These are phyloP conservation scores for Phaffia australis DNA, from an alignment of 768 basidiomycete species.

Conservation along the genomic window DNA sequence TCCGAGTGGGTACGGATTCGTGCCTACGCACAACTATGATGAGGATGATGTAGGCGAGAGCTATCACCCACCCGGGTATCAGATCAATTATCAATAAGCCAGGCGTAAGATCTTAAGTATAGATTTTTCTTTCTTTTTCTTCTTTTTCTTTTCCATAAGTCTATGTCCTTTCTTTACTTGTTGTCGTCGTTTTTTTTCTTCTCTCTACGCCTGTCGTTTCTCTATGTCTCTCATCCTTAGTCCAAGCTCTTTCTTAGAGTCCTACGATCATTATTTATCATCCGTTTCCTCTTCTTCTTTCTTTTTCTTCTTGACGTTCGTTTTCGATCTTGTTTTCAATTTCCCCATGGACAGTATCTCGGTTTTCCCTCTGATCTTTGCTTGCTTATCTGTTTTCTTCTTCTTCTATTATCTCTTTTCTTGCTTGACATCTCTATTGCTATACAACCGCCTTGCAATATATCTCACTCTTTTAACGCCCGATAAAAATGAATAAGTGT, in stretches of 20 bases:
- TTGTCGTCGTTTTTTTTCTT: background rate
- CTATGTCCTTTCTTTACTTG: background rate
- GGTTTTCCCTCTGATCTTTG: background rate
- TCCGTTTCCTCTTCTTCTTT: background rate
- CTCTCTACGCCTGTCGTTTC: background rate
- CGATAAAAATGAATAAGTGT: too few species aligned
- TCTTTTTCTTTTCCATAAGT: background rate
- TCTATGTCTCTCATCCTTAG: background rate
- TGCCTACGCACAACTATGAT: conserved; percentile 9
- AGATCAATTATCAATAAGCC: background rate
- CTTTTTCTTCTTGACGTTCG: background rate
- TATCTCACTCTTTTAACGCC: too few species aligned
- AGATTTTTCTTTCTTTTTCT: background rate
- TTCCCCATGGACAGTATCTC: background rate
- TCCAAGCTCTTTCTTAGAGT: background rate
- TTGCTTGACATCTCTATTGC: too few species aligned
- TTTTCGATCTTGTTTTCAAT: background rate
- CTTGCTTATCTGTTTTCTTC: background rate
- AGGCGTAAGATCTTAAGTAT: background rate
- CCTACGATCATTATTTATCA: too few species aligned
- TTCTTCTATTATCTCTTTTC: background rate
- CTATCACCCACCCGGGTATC: conserved; percentile 1
- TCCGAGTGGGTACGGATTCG: conserved; percentile 16
- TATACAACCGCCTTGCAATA: too few species aligned
- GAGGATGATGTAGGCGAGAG: background rate